These are phyloP conservation scores for Botrytis squamosa DNA, from an alignment of 2,329 filamentous ascomycete species.

Conservation along the genomic window DNA sequence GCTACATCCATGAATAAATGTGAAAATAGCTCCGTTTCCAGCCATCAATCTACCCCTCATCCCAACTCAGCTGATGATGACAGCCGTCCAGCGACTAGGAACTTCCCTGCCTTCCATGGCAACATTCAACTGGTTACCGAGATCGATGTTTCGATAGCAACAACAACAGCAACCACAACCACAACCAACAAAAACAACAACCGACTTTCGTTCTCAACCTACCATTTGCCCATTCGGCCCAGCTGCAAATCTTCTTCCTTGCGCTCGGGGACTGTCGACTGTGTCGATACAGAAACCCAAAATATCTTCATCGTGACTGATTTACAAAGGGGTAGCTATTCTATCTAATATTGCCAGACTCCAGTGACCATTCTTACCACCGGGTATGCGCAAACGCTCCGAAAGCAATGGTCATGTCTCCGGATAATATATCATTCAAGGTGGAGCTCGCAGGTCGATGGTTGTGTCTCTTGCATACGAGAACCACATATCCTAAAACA, in stretches of 20 bases:
- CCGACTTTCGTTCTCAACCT: not conserved
- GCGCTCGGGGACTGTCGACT: not conserved
- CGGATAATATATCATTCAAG: not conserved
- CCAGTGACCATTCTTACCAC: not conserved
- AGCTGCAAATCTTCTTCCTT: not conserved
- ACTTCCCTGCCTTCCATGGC: not conserved
- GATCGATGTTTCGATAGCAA: not conserved
- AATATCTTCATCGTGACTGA: not conserved
- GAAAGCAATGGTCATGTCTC: not conserved
- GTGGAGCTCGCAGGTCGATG: not conserved
- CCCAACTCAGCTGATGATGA: slow-evolving; percentile 15
- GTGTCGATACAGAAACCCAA: not conserved
- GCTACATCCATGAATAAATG: not conserved
- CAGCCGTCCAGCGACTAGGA: not conserved
- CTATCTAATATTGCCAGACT: not conserved
- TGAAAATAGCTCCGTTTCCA: not conserved
- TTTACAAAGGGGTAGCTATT: not conserved
- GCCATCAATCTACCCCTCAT: not conserved
- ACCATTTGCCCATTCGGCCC: not conserved
- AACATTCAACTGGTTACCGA: not conserved
- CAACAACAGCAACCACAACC: not conserved
- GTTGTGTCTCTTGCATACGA: slow-evolving; percentile 4
- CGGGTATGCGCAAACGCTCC: not conserved
- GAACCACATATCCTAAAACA: slow-evolving; percentile 9
- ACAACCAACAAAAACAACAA: not conserved